Evolutionary conservation across 1,139 yeast species (phyloP), one percentile per base, ranked within the genome.

Genomic region (Wickerhamomyces sp.): DNA sequence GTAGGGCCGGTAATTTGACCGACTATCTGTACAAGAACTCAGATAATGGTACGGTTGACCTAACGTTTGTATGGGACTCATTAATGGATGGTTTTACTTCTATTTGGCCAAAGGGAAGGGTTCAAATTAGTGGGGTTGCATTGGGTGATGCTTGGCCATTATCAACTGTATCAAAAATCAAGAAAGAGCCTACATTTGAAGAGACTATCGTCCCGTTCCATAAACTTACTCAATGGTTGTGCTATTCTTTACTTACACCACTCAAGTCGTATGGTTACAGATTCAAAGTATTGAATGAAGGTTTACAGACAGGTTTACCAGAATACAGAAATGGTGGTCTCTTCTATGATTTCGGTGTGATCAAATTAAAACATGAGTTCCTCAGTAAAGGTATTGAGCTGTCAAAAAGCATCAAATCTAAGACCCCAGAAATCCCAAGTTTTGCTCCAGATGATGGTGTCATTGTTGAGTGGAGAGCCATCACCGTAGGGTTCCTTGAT

Each of bases 281-380:
- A 25, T 68, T 76, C 45, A 51, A 48, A 2, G 57, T 68, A 17
- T 30, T 41, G 5, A 66, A 71, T 40, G 63, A 69, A 35, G 49
- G 58, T 2, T 54, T 66, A 29, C 72, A 72, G 56, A 76, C 82
- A 0, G 83, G 82, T 0, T 57, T 76, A 30, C 82, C 83, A 5
- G 83, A 76, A 50, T 76, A 76, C 51, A 61, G 83, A 46, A 76
- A 76, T 41, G 83, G 82, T 23, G 83, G 82, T 1, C 54, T 76
- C 19, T 64, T 76, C 44, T 68, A 72, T 26, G 82, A 76, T 51
- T 58, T 72, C 29, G 74, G 68, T 8, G 66, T 75, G 1, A 53
- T 76, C 28, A 45, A 56, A 3, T 55, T 76, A 32, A 75, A 74
- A 45, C 60, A 63, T 1, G 65, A 58, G 2, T 55, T 52, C 10